Evolutionary conservation across 192 early-diverging fungal species (phyloP).

Genomic region (Backusella luteola): DNA sequence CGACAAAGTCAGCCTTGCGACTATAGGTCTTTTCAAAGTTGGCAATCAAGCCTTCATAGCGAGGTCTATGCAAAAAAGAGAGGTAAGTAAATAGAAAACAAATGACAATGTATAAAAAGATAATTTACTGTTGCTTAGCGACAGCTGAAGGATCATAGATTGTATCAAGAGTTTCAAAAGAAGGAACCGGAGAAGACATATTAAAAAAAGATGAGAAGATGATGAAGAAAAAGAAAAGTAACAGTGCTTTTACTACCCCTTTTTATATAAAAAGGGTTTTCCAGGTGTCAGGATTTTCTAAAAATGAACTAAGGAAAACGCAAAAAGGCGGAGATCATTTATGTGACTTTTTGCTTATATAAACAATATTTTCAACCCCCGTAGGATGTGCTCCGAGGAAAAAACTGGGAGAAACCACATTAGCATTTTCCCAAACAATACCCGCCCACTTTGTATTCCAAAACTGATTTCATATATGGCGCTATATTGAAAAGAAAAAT

Average conservation of each 20-base stretch:
- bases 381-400: background rate
- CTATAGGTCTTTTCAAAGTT: conserved; percentile 57
- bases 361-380: background rate
- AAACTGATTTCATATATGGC: too few species aligned
- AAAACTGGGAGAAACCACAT: background rate
- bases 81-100: background rate
- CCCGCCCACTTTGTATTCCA: background rate
- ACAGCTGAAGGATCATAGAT: conserved; percentile 27
- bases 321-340: background rate
- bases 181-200: conserved; percentile 26
- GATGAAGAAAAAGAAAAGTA: background rate
- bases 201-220: background rate
- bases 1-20: conserved; percentile 72
- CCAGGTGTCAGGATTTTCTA: background rate
- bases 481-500: too few species aligned
- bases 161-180: conserved; percentile 25
- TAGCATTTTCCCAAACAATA: background rate
- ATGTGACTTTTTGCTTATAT: conserved; percentile 8
- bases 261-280: conserved; percentile 1
- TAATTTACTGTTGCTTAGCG: conserved; percentile 31
- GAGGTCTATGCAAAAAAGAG: conserved; percentile 24
- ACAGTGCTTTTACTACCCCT: background rate
- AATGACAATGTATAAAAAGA: background rate
- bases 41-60: conserved; percentile 50
- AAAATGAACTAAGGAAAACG: background rate